phyloP scores from a whole-genome alignment of 768 basidiomycete species.

The Lactifluus echinatus region DNA sequence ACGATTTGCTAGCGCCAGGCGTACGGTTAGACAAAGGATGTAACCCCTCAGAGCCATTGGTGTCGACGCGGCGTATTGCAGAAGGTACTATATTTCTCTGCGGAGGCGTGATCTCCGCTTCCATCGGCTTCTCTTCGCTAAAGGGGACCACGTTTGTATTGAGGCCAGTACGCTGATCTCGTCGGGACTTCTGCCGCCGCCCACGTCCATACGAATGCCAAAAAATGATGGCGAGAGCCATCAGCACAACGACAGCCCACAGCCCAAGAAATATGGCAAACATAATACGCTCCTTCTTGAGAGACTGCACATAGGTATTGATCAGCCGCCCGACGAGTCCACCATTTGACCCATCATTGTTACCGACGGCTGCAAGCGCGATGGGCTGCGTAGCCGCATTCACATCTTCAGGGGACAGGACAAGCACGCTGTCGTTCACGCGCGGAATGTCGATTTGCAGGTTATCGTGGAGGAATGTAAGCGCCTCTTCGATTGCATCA shows the following conservation, averaged over 20 bases:
- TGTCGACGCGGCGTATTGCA: slow-evolving; percentile 32
- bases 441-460: slow-evolving; percentile 72
- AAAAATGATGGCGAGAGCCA: slow-evolving; percentile 60
- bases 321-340: slow-evolving; percentile 71
- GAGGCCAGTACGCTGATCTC: slow-evolving; percentile 20
- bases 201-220: slow-evolving; percentile 60
- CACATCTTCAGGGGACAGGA: slow-evolving; percentile 64
- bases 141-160: slow-evolving; percentile 20
- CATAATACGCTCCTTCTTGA: slow-evolving; percentile 78
- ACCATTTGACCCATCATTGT: slow-evolving; percentile 35
- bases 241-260: slow-evolving; percentile 77
- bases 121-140: slow-evolving; percentile 20
- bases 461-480: slow-evolving; percentile 89
- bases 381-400: slow-evolving; percentile 75
- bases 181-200: slow-evolving; percentile 32
- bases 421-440: slow-evolving; percentile 64
- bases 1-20: slow-evolving; percentile 33
- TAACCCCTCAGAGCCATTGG: slow-evolving; percentile 33
- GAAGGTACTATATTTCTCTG: slow-evolving; percentile 20
- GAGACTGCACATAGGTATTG: slow-evolving; percentile 55
- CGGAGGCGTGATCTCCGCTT: slow-evolving; percentile 25
- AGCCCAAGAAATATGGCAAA: slow-evolving; percentile 76
- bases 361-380: slow-evolving; percentile 71
- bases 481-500: slow-evolving; percentile 71
- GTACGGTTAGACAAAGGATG: slow-evolving; percentile 22